These are phyloP conservation scores for Lactuca sativa DNA, from an alignment of 129 eudicot genomes.

Conservation along the genomic window DNA sequence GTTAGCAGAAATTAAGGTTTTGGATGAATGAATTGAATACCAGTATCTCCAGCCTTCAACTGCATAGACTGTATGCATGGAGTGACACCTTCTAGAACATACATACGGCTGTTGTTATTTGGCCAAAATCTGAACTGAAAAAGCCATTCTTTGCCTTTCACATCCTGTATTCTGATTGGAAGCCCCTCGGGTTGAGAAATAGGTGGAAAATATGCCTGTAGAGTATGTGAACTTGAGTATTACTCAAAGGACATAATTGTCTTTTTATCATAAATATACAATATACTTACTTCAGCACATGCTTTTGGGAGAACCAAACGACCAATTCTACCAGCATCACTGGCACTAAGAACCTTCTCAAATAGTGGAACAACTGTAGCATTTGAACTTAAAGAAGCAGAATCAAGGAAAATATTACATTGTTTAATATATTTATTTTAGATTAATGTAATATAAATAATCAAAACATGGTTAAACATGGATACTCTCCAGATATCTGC, in stretches of 20 bases:
- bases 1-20: background rate
- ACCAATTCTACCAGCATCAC: constrained; percentile 99
- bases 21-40: constrained; percentile 34
- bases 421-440: no score
- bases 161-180: constrained; percentile 90
- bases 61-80: constrained; percentile 99
- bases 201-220: constrained; percentile 97
- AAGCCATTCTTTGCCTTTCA: constrained; percentile 96
- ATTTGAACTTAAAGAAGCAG: constrained; percentile 61
- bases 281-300: constrained; percentile 86
- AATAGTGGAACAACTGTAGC: constrained; percentile 87
- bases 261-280: background rate
- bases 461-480: constrained; percentile 21
- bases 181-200: constrained; percentile 97
- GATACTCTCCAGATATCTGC: constrained; percentile 99
- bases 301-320: constrained; percentile 99
- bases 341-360: constrained; percentile 93
- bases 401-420: constrained; percentile 50
- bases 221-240: constrained; percentile 6
- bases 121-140: constrained; percentile 99
- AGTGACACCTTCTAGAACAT: constrained; percentile 97
- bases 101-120: constrained; percentile 96
- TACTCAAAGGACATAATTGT: constrained; percentile 19
- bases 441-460: background rate
- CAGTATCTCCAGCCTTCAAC: constrained; percentile 97